Evolutionary conservation across 371 early-diverging fungal species (phyloP).

Genomic region (Mucor irregularis): DNA sequence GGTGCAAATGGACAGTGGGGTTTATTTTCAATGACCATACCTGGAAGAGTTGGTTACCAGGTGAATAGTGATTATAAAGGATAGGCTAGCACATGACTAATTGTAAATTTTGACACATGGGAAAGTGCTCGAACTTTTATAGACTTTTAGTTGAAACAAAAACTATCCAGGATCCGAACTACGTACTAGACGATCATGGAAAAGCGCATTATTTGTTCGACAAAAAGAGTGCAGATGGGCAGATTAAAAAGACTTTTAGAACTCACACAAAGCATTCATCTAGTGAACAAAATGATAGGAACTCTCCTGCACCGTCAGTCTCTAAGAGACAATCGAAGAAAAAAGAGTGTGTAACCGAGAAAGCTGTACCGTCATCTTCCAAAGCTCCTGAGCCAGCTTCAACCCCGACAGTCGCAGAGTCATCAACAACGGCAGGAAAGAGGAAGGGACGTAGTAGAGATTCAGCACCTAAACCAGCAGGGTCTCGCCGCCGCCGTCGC

Average conservation of each 20-base stretch:
- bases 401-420: neutral
- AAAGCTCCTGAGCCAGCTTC: no score
- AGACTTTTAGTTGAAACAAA: conserved; percentile 80
- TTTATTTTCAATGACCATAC: conserved; percentile 87
- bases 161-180: conserved; percentile 85
- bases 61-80: conserved; percentile 48
- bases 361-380: neutral
- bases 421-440: conserved; percentile 10
- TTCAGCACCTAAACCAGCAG: neutral
- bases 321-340: neutral
- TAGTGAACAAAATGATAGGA: no score
- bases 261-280: conserved; percentile 55
- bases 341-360: neutral
- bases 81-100: no score
- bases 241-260: conserved; percentile 72
- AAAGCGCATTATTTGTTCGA: conserved; percentile 85
- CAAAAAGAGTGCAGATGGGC: conserved; percentile 75
- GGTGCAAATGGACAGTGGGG: conserved; percentile 96
- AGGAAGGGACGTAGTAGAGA: conserved; percentile 9
- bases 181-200: conserved; percentile 82
- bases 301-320: neutral
- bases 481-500: neutral
- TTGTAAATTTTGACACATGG: no score
- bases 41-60: conserved; percentile 93
- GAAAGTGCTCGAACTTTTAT: conserved; percentile 91